Conservation (phyloP, 352 stramenopile species). For the Globisporangium orthogonon region DNA sequence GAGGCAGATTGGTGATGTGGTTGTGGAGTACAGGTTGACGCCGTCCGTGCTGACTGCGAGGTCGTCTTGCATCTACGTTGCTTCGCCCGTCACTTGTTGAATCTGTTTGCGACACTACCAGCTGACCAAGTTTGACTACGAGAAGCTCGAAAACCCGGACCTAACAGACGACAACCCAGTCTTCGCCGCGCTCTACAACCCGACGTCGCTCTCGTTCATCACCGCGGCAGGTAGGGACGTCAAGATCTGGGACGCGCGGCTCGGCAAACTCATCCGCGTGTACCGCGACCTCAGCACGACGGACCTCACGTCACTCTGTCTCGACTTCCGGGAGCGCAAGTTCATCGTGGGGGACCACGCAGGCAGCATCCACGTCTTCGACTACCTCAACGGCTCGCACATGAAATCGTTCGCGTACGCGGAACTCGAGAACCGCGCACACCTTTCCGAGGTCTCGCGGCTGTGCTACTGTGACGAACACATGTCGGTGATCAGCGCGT, state of each 20-base stretch:
- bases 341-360: constrained; percentile 81
- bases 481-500: constrained; percentile 78
- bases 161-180: constrained; percentile 81
- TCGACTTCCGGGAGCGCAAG: constrained; percentile 83
- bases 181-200: constrained; percentile 79
- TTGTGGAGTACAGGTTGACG: no score
- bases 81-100: no score
- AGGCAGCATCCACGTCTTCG: constrained; percentile 74
- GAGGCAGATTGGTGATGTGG: no score
- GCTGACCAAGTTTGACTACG: constrained; percentile 83
- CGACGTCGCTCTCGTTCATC: constrained; percentile 84
- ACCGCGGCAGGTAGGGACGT: constrained; percentile 70
- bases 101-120: constrained; percentile 1
- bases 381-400: constrained; percentile 83
- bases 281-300: constrained; percentile 64
- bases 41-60: no score
- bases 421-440: constrained; percentile 54
- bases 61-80: no score
- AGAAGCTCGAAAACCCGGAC: constrained; percentile 83
- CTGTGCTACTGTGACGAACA: constrained; percentile 83
- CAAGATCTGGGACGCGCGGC: constrained; percentile 86
- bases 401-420: constrained; percentile 86
- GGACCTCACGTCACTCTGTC: constrained; percentile 71
- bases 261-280: constrained; percentile 72
- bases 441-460: constrained; percentile 64